Evolutionary conservation across 2,329 filamentous ascomycete species (phyloP), one percentile per base, ranked within the genome.

Genomic region (Pseudogymnoascus sp.): DNA sequence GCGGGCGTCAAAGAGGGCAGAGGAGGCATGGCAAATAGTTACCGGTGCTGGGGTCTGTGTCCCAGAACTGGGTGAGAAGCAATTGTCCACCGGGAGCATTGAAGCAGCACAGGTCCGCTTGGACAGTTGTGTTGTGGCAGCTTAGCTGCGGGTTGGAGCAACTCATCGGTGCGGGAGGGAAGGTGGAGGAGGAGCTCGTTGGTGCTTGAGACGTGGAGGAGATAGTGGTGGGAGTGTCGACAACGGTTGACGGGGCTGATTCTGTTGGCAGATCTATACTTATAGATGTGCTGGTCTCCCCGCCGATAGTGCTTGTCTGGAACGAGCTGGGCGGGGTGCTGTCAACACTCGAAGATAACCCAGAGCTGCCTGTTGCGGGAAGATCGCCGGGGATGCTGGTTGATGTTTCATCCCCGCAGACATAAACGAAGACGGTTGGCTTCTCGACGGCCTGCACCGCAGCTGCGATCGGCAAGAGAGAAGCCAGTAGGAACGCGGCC

Each of bases 31-130:
- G 39, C 8, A 21, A 21, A 55, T 55, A 55, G 31, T 45, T 66
- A 66, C 67, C 72, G 3, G 84, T 81, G 1, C 80, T 76, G 1
- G 87, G 87, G 63, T 81, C 72, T 0, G 84, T 82, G 70, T 92
- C 88, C 89, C 89, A 92, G 75, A 92, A 91, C 69, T 92, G 89
- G 2, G 89, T 91, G 73, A 85, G 83, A 4, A 91, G 79, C 49
- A 92, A 75, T 65, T 89, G 83, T 6, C 89, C 89, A 3, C 87
- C 85, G 0, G 88, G 88, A 21, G 83, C 79, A 69, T 89, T 89
- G 77, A 91, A 89, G 75, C 89, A 92, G 77, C 89, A 92, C 6
- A 85, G 81, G 69, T 91, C 79, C 60, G 79, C 72, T n/a, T 83
- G 80, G 6, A 75, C 74, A 2, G 84, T 84, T 5, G 80, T 82